Evolutionary conservation across 768 basidiomycete species (phyloP).

Genomic region (Psilocybe tampanensis): DNA sequence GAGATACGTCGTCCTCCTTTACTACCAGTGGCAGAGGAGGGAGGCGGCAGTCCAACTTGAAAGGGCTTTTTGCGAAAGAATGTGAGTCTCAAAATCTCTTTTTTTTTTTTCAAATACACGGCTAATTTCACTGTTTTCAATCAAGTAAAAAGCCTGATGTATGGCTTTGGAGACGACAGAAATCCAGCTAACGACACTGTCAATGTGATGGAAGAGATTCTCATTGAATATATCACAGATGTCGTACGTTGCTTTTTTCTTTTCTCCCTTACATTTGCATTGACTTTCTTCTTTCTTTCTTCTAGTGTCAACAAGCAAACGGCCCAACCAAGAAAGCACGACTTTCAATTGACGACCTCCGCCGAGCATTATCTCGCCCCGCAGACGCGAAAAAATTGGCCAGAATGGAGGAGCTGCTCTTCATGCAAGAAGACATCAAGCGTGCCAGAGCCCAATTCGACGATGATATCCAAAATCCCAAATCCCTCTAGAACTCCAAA

Average conservation of each 20-base stretch:
- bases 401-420: conserved; percentile 87
- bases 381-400: conserved; percentile 94
- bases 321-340: conserved; percentile 69
- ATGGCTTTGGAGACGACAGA: conserved; percentile 91
- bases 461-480: conserved; percentile 37
- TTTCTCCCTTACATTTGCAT: conserved; percentile 6
- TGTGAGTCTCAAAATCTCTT: conserved; percentile 44
- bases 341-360: conserved; percentile 85
- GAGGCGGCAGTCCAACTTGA: conserved; percentile 68
- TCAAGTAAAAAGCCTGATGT: conserved; percentile 80
- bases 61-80: conserved; percentile 81
- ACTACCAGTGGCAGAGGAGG: conserved; percentile 48
- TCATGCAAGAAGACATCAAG: conserved; percentile 95
- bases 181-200: conserved; percentile 88
- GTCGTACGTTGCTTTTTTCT: conserved; percentile 57
- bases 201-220: conserved; percentile 91
- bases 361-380: conserved; percentile 75
- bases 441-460: conserved; percentile 82
- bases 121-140: conserved; percentile 11
- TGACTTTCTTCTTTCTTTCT: conserved; percentile 11
- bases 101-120: not conserved
- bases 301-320: conserved; percentile 75
- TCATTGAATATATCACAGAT: conserved; percentile 89
- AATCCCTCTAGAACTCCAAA: conserved; percentile 8
- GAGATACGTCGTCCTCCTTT: conserved; percentile 47